A percentile compares a stretch with the other conserved stretches of the same genome.
Conservation (phyloP, 441 rosid species). For the Euphorbia schlechtendalii region DNA sequence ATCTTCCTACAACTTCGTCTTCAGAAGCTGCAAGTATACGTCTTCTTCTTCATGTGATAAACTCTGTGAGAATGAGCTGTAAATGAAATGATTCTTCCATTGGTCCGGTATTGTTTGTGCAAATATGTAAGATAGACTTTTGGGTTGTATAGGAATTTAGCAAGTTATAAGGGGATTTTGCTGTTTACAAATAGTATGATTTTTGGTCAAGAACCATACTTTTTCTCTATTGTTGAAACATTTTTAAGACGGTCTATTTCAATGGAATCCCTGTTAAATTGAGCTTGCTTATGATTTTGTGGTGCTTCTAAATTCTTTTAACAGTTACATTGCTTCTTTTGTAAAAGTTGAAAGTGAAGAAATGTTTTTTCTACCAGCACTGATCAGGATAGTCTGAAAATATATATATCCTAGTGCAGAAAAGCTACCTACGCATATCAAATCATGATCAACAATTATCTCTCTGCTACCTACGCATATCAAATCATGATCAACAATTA, state of each 20-base stretch:
- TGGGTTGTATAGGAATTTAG: constrained; percentile 33
- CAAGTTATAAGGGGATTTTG: constrained; percentile 18
- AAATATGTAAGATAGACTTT: constrained; percentile 28
- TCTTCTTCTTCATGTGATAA: constrained; percentile 54
- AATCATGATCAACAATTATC: too few relatives aligned
- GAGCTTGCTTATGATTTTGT: not conserved
- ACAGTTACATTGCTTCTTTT: not conserved
- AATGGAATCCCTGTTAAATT: constrained; percentile 5
- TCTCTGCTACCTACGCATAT: not conserved
- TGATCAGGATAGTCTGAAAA: too few relatives aligned
- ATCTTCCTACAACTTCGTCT: constrained; percentile 33
- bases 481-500: not conserved
- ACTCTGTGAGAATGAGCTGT: constrained; percentile 51
- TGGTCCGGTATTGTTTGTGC: constrained; percentile 13
- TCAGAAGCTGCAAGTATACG: constrained; percentile 47
- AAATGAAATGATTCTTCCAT: constrained; percentile 53
- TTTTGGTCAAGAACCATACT: constrained; percentile 10
- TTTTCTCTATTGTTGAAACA: not conserved
- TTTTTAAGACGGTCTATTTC: constrained; percentile 5
- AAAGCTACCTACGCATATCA: too few relatives aligned
- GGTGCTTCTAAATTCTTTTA: not conserved
- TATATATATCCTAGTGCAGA: too few relatives aligned
- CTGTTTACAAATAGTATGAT: constrained; percentile 24
- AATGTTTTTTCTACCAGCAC: too few relatives aligned
- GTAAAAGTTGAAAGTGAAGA: not conserved